Evolutionary conservation across 1,284 basidiomycete species (phyloP), one percentile per base, ranked within the genome.

Genomic region (Vanrija humicola): DNA sequence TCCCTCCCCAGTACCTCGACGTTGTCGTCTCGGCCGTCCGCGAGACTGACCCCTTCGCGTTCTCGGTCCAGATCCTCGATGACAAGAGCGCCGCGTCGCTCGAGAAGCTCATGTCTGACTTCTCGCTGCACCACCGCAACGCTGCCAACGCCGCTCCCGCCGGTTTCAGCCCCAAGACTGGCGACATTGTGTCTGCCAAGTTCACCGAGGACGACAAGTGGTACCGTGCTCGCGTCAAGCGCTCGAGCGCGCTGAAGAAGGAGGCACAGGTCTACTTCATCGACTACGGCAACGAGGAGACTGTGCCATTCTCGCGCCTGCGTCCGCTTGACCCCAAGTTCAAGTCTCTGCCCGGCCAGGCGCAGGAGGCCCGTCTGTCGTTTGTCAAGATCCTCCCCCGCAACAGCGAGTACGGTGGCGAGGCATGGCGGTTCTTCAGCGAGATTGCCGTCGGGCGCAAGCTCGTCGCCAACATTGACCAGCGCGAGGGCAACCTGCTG

Each of bases 21-120:
- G 82, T 96, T 60, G 88, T 94, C 73, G 83, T 98, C 64, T 93
- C 90, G 52, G 90, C 97, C 69, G 84, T 96, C 44, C 86, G 90
- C 51, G 82, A 85, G 6, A 85, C 85, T 51, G 84, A 83, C 39
- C 79, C 80, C n/a, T 88, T 97, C 71, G 80, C 77, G 23, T 98
- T 98, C 79, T 95, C 91, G 14, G 85, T 98, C 15, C 95, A 98
- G 74, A 82, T 96, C 45, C 82, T 96, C 25, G 71, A 75, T 44
- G 89, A 88, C 5, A 87, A 90, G 78, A 90, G 90, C 54, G 92
- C 94, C 54, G 88, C 87, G 7, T 86, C 88, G 15, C 80, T 98
- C 54, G 94, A 97, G 69, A 87, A 87, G 73, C 82, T 98, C 61
- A 98, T 98, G 95, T 81, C 81, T 48, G 94, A 97, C 59, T 94